These are phyloP conservation scores for Yamadazyma kanchanaburiensis DNA, from an alignment of 1,139 yeast genomes.

Conservation along the genomic window DNA sequence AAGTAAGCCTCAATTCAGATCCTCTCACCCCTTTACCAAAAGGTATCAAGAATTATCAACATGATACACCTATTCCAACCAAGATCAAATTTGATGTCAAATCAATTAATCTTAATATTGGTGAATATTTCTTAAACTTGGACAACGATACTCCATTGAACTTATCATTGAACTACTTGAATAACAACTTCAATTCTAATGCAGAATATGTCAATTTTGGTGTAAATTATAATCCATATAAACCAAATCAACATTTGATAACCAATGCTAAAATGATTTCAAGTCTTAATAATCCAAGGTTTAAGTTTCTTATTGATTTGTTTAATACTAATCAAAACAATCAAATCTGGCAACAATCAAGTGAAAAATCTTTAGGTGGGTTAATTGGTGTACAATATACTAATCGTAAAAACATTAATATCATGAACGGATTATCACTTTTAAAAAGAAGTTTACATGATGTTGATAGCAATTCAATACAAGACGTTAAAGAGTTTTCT, in stretches of 20 bases:
- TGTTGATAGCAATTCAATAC: conserved; percentile 39
- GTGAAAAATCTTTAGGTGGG: conserved; percentile 36
- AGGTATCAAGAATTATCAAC: conserved; percentile 19
- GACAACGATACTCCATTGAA: conserved; percentile 41
- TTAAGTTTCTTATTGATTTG: conserved; percentile 35
- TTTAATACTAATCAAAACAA: conserved; percentile 37
- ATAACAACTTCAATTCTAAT: conserved; percentile 43
- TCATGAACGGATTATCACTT: conserved; percentile 39
- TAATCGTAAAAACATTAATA: conserved; percentile 14
- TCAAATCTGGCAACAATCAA: conserved; percentile 36
- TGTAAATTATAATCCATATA: conserved; percentile 45
- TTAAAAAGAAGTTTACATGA: conserved; percentile 41
- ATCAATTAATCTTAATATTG: conserved; percentile 31
- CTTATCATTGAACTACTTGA: conserved; percentile 36
- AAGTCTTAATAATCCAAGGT: conserved; percentile 38
- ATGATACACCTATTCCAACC: conserved; percentile 36
- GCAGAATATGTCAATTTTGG: conserved; percentile 41
- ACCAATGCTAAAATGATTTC: conserved; percentile 33
- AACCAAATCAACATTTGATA: conserved; percentile 41
- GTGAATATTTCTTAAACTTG: conserved; percentile 34
- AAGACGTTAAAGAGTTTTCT: conserved; percentile 25
- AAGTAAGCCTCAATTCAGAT: conserved; percentile 32
- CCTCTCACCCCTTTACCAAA: conserved; percentile 25
- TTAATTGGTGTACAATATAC: conserved; percentile 40
- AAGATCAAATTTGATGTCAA: conserved; percentile 36